Evolutionary conservation across 2,329 filamentous ascomycete genomes (phyloP).

Genomic region (Sporothrix mexicana): DNA sequence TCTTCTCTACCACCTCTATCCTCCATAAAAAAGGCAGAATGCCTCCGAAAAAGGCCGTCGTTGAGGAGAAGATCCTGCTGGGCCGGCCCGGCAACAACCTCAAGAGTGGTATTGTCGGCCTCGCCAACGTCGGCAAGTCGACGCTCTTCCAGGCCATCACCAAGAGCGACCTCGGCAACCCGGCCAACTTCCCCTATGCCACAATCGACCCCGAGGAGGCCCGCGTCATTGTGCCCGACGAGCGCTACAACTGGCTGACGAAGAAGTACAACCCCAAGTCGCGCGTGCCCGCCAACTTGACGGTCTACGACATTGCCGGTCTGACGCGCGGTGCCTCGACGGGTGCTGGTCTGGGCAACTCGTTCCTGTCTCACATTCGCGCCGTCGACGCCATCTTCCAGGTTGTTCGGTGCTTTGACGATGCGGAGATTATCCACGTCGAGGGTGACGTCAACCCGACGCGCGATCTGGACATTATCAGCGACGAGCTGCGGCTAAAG

Average conservation of each 20-base stretch:
- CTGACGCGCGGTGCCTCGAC: constrained; percentile 95
- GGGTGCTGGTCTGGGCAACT: constrained; percentile 94
- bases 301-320: constrained; percentile 98
- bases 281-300: constrained; percentile 93
- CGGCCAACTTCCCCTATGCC: constrained; percentile 98
- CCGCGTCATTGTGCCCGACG: constrained; percentile 94
- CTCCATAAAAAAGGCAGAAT: constrained; percentile 68
- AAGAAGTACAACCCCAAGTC: constrained; percentile 99
- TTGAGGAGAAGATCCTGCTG: constrained; percentile 95
- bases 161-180: constrained; percentile 95
- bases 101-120: constrained; percentile 99
- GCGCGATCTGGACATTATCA: constrained; percentile 94
- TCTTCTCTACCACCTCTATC: not conserved
- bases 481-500: constrained; percentile 94
- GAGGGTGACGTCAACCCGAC: constrained; percentile 97
- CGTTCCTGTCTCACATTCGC: constrained; percentile 98
- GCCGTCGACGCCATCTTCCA: constrained; percentile 98
- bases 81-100: constrained; percentile 96
- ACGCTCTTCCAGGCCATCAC: constrained; percentile 99
- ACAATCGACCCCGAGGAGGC: constrained; percentile 99
- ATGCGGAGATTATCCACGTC: constrained; percentile 99
- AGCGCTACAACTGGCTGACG: constrained; percentile 93
- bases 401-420: constrained; percentile 95
- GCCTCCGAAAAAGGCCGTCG: constrained; percentile 91
- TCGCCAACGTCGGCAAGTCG: constrained; percentile 99